These are phyloP conservation scores for Hyaloscypha variabilis DNA, from an alignment of 495 filamentous ascomycete genomes.

Conservation along the genomic window DNA sequence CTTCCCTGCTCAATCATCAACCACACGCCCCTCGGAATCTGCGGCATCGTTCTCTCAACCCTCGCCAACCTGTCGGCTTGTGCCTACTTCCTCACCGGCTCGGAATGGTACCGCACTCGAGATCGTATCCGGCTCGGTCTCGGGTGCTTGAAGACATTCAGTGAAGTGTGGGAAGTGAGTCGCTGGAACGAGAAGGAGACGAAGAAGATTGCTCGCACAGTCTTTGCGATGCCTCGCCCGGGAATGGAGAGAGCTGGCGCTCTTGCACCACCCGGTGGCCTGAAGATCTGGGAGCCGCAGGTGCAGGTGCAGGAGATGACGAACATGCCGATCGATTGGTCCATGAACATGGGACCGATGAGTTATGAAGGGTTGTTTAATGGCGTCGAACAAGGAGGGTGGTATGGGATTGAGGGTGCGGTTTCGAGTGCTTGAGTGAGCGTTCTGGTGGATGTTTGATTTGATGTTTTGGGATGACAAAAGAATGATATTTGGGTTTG, in stretches of 20 bases:
- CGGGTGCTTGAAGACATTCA: slow-evolving; percentile 65
- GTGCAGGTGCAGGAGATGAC: background rate
- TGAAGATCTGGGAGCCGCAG: background rate
- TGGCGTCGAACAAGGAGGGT: background rate
- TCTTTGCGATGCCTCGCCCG: slow-evolving; percentile 26
- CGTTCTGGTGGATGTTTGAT: background rate
- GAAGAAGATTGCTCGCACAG: slow-evolving; percentile 52
- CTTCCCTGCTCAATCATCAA: slow-evolving; percentile 63
- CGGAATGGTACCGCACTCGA: slow-evolving; percentile 61
- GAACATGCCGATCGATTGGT: background rate
- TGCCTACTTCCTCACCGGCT: slow-evolving; percentile 49
- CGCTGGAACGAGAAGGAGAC: slow-evolving; percentile 64
- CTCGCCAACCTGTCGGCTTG: slow-evolving; percentile 49
- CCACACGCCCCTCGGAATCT: slow-evolving; percentile 70
- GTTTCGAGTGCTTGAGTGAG: background rate
- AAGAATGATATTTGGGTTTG: background rate
- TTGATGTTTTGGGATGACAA: background rate
- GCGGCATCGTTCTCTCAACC: slow-evolving; percentile 57
- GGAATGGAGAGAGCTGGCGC: background rate
- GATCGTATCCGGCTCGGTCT: slow-evolving; percentile 67
- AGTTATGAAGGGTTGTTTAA: background rate
- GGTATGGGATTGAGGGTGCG: background rate
- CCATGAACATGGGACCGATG: background rate
- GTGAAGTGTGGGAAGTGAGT: slow-evolving; percentile 67
- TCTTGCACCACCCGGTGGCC: background rate